These are phyloP conservation scores for peach (Prunus persica) DNA, from an alignment of 306 rosid species.

Conservation along the genomic window DNA sequence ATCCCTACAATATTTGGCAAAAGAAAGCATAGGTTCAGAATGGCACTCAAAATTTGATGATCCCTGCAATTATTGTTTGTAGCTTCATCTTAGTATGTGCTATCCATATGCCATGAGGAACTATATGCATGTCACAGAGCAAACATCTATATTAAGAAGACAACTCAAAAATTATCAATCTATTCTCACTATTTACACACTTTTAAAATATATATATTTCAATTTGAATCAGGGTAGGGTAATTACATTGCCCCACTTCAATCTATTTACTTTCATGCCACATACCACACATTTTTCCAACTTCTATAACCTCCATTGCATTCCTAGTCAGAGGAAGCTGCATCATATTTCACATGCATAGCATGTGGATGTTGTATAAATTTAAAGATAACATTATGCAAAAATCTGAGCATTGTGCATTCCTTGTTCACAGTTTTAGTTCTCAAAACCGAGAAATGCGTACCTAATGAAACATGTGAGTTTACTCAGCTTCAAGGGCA, in stretches of 20 bases:
- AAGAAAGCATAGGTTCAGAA: not conserved
- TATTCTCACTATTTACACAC: not conserved
- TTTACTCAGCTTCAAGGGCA: conserved; percentile 63
- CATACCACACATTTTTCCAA: not conserved
- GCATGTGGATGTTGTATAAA: not conserved
- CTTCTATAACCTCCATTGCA: not conserved
- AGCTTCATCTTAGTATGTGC: not conserved
- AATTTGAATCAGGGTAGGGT: not conserved
- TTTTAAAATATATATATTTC: not conserved
- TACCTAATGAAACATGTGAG: not conserved
- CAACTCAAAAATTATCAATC: not conserved
- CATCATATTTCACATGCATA: not conserved
- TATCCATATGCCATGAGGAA: not conserved
- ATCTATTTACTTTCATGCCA: not conserved
- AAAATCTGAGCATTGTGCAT: not conserved
- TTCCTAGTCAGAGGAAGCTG: not conserved
- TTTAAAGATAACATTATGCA: not conserved
- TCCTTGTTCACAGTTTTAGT: not conserved
- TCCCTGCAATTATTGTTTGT: not conserved
- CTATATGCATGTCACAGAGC: not conserved
- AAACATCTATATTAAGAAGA: not conserved
- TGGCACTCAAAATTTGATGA: not conserved
- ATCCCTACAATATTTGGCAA: not conserved
- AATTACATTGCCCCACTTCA: not conserved
- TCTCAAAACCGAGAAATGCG: not conserved